phyloP scores from a whole-genome alignment of 2,329 filamentous ascomycete species.

The Aspergillus sp. region DNA sequence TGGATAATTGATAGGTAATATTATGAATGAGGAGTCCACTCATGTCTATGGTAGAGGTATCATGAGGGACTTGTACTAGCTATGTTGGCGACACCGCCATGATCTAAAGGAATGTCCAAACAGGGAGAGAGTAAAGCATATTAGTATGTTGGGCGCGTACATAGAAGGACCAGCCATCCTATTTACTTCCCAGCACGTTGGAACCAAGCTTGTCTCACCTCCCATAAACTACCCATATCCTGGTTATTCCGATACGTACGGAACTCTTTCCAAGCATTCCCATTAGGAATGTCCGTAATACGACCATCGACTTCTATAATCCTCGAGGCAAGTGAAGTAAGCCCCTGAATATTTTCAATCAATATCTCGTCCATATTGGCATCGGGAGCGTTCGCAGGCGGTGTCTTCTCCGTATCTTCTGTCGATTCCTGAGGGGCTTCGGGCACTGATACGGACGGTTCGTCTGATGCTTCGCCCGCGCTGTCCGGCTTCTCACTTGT shows the following conservation, averaged over 20 bases:
- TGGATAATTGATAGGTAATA: neutral
- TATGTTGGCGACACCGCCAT: neutral
- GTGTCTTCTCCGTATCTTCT: neutral
- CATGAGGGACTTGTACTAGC: neutral
- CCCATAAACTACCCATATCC: constrained; percentile 49
- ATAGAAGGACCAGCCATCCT: neutral
- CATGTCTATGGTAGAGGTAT: neutral
- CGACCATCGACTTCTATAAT: constrained; percentile 47
- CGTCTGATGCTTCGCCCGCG: neutral
- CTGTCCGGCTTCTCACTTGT: constrained; percentile 1
- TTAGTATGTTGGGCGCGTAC: neutral
- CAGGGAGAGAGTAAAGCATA: neutral
- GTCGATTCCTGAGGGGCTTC: neutral
- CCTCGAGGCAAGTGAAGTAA: constrained; percentile 31
- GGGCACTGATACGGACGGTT: neutral
- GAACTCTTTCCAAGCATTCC: constrained; percentile 48
- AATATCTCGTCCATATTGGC: constrained; percentile 25
- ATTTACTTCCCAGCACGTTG: constrained; percentile 22
- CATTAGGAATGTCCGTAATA: constrained; percentile 29
- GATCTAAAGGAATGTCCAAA: neutral
- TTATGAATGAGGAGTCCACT: neutral
- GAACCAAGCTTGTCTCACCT: constrained; percentile 46
- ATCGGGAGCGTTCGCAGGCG: constrained; percentile 8
- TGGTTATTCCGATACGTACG: constrained; percentile 48
- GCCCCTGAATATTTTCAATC: constrained; percentile 32